These are phyloP conservation scores for Parathielavia appendiculata DNA, from an alignment of 495 filamentous ascomycete species.

Conservation along the genomic window DNA sequence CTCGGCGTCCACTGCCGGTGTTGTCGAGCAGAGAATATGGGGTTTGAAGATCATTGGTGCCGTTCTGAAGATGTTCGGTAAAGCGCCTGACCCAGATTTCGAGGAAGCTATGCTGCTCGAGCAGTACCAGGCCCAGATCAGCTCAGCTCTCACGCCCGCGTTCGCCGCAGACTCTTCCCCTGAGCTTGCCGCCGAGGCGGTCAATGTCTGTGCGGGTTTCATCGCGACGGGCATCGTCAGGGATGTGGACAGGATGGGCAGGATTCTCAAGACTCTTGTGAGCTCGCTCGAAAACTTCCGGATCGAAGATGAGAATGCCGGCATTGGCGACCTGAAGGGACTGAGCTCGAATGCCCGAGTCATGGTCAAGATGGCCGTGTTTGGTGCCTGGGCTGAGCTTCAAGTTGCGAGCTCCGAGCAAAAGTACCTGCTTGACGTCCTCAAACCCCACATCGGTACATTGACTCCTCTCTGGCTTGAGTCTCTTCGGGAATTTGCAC, in stretches of 20 bases:
- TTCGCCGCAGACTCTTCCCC: slow-evolving; percentile 95
- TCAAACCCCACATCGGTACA: slow-evolving; percentile 83
- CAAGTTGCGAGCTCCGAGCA: slow-evolving; percentile 95
- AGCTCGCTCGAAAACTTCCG: slow-evolving; percentile 90
- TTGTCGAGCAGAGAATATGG: slow-evolving; percentile 81
- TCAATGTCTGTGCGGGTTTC: slow-evolving; percentile 96
- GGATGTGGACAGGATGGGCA: slow-evolving; percentile 94
- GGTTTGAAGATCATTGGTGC: slow-evolving; percentile 91
- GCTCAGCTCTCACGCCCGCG: slow-evolving; percentile 90
- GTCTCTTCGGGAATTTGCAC: slow-evolving; percentile 88
- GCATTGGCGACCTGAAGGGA: slow-evolving; percentile 88
- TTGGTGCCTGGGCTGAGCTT: slow-evolving; percentile 97
- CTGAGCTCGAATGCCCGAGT: slow-evolving; percentile 94
- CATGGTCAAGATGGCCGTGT: slow-evolving; percentile 96
- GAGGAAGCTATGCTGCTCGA: slow-evolving; percentile 91
- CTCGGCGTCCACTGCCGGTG: slow-evolving; percentile 89
- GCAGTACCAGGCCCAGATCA: slow-evolving; percentile 97
- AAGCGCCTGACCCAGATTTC: slow-evolving; percentile 92
- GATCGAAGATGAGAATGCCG: slow-evolving; percentile 71
- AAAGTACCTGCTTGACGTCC: slow-evolving; percentile 77
- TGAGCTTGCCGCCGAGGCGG: slow-evolving; percentile 87
- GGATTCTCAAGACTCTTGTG: slow-evolving; percentile 89
- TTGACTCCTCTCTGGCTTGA: slow-evolving; percentile 91
- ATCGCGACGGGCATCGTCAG: slow-evolving; percentile 96
- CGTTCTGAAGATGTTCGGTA: slow-evolving; percentile 92